These are phyloP conservation scores for Mycena rebaudengoi DNA, from an alignment of 768 basidiomycete species.

Conservation along the genomic window DNA sequence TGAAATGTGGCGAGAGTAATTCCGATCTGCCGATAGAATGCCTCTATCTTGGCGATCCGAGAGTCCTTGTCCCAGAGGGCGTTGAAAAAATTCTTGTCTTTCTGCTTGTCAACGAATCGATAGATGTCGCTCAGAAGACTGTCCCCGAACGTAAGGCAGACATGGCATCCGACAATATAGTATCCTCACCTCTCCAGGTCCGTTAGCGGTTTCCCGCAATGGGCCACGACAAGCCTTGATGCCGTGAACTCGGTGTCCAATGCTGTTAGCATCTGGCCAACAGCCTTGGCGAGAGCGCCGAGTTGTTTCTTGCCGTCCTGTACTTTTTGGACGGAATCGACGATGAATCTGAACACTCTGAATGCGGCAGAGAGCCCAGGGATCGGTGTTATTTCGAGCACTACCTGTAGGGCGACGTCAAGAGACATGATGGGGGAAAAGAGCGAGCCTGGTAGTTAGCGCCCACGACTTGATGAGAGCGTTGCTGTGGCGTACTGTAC, in stretches of 20 bases:
- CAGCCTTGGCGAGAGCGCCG: neutral
- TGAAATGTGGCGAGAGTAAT: neutral
- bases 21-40: constrained; percentile 1
- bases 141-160: neutral
- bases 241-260: neutral
- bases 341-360: neutral
- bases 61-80: neutral
- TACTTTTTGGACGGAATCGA: neutral
- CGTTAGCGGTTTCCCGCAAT: neutral
- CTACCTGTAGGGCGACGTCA: neutral
- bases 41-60: neutral
- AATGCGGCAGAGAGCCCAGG: too few species aligned
- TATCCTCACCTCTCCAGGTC: neutral
- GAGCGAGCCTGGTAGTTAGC: too few species aligned
- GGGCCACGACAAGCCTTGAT: neutral
- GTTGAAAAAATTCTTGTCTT: neutral
- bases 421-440: neutral
- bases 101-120: constrained; percentile 34
- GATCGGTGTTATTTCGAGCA: neutral
- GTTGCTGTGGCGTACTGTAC: too few species aligned
- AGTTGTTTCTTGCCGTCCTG: neutral
- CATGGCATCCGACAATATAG: neutral
- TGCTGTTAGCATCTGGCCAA: too few species aligned
- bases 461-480: too few species aligned
- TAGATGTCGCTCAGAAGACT: neutral